These are phyloP conservation scores for Colletotrichum musae DNA, from an alignment of 2,329 filamentous ascomycete species.

Conservation along the genomic window DNA sequence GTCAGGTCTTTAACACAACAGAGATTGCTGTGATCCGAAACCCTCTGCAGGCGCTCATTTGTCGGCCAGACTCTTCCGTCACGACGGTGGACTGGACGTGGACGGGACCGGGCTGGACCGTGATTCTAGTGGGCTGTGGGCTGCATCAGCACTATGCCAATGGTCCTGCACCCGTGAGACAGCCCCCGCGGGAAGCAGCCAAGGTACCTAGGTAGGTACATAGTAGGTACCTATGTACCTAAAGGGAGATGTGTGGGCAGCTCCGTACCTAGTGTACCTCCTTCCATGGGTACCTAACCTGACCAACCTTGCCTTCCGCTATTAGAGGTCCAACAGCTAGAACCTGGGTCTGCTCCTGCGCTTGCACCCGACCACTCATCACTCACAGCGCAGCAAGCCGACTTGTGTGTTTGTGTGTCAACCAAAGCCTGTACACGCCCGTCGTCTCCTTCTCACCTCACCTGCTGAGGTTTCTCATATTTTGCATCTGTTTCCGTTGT, in stretches of 20 bases:
- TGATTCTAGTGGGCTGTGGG: slow-evolving; percentile 24
- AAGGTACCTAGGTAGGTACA: background rate
- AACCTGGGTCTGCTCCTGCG: background rate
- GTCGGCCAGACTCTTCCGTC: slow-evolving; percentile 13
- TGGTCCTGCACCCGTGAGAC: slow-evolving; percentile 6
- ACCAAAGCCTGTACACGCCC: slow-evolving; percentile 2
- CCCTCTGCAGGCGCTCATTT: slow-evolving; percentile 33
- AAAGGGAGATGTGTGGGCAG: too few relatives aligned
- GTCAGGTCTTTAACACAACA: slow-evolving; percentile 16
- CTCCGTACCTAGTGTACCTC: background rate
- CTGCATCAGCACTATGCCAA: slow-evolving; percentile 12
- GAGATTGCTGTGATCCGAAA: slow-evolving; percentile 30
- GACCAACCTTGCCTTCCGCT: slow-evolving; percentile 3
- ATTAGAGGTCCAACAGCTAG: background rate
- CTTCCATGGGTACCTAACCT: slow-evolving; percentile 3
- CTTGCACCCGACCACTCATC: slow-evolving; percentile 5
- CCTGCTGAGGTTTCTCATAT: slow-evolving; percentile 4
- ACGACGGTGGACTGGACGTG: slow-evolving; percentile 30
- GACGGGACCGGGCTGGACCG: slow-evolving; percentile 38
- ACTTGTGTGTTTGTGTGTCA: slow-evolving; percentile 22
- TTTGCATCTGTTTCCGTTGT: slow-evolving; percentile 24
- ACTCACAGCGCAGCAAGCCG: background rate
- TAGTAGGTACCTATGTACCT: too few relatives aligned
- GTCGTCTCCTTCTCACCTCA: slow-evolving; percentile 4
- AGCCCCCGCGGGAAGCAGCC: background rate